A percentile compares a stretch with the other conserved stretches of the same genome.
Conservation (phyloP, 306 rosid genomes). For the Pterocarpus macrocarpus region DNA sequence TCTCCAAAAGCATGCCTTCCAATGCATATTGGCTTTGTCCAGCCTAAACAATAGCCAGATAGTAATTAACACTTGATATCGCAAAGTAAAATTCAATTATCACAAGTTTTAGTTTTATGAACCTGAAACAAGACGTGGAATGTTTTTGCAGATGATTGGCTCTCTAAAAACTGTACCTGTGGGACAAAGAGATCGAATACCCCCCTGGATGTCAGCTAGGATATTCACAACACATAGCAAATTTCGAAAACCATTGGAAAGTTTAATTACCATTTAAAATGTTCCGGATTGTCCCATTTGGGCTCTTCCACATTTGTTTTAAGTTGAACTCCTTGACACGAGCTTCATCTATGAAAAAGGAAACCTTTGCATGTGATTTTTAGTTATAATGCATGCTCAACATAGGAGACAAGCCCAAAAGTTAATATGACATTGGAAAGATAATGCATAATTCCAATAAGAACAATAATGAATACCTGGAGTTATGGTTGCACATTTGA, state of each 20-base stretch:
- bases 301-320: constrained; percentile 97
- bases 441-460: neutral
- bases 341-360: constrained; percentile 72
- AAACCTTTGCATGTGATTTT: constrained; percentile 46
- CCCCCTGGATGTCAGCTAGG: constrained; percentile 9
- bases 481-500: constrained; percentile 98
- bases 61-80: constrained; percentile 32
- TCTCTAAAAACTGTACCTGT: constrained; percentile 98
- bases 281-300: constrained; percentile 97
- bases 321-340: constrained; percentile 87
- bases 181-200: constrained; percentile 25
- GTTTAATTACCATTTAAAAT: constrained; percentile 82
- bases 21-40: constrained; percentile 96
- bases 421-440: constrained; percentile 22
- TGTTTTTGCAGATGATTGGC: constrained; percentile 90
- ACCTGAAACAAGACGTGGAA: constrained; percentile 98
- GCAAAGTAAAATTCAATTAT: constrained; percentile 19
- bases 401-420: neutral
- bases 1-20: constrained; percentile 99
- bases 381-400: constrained; percentile 23
- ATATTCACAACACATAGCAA: constrained; percentile 20
- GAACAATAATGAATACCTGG: constrained; percentile 70
- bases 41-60: constrained; percentile 61
- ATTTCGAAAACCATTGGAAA: constrained; percentile 38
- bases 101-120: constrained; percentile 33